Percentiles rank a stretch among this genome's conserved stretches.
phyloP scores from a whole-genome alignment of 1,284 basidiomycete genomes.

The Tilletia setariae region DNA sequence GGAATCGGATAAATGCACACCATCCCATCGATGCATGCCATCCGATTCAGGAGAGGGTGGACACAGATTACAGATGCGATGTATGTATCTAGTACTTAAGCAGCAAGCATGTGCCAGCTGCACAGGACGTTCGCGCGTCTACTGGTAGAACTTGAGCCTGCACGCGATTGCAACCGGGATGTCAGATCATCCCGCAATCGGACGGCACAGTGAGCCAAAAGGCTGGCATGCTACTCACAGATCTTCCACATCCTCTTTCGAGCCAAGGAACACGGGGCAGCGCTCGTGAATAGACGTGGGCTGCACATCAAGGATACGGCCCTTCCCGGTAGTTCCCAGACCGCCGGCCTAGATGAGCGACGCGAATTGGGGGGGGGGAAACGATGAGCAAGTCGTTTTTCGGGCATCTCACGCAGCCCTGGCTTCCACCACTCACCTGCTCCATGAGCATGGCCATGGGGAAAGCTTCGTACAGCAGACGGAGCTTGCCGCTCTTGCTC shows the following conservation, averaged over 20 bases:
- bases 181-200: neutral
- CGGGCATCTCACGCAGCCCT: too few relatives aligned
- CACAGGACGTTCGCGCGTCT: neutral
- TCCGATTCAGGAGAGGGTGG: neutral
- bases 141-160: slow-evolving; percentile 17
- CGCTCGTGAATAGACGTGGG: slow-evolving; percentile 89
- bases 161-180: too few relatives aligned
- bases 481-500: slow-evolving; percentile 89
- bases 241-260: slow-evolving; percentile 89
- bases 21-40: too few relatives aligned
- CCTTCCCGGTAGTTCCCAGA: slow-evolving; percentile 86
- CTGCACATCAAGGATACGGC: slow-evolving; percentile 86
- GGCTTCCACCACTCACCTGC: slow-evolving; percentile 67
- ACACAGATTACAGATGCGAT: neutral
- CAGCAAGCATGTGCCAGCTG: neutral
- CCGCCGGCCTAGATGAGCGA: slow-evolving; percentile 70
- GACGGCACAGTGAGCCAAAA: too few relatives aligned
- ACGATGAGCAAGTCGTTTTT: too few relatives aligned
- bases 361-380: slow-evolving; percentile 12
- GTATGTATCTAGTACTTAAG: neutral
- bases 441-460: slow-evolving; percentile 98
- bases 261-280: slow-evolving; percentile 89
- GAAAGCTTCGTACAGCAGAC: slow-evolving; percentile 95
- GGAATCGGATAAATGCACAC: too few relatives aligned
- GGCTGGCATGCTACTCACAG: too few relatives aligned